Base-by-base conservation (phyloP, 257 asterid genomes). In the Solanum commersonii region DNA sequence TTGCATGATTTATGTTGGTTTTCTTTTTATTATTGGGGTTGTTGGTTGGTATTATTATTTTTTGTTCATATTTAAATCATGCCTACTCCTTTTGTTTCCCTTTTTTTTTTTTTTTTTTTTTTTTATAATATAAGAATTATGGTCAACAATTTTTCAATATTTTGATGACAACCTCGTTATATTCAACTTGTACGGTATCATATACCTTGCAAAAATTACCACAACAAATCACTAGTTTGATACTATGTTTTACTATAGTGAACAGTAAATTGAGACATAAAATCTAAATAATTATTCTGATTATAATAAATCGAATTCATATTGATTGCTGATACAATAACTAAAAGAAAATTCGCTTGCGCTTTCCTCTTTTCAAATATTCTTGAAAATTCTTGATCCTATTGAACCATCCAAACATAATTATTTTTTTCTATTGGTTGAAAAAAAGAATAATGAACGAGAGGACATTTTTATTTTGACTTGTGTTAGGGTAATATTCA, bases 261-360 rank as follows among this genome's bases (percentile, higher is more conserved):
- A 74, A 22, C 0, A 20, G 31, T 35, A 7, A 1, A 22, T 35
- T 3, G 10, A 10, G 1, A 74, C 10, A 10, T 22, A 6, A 74
- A 22, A 22, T 74, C 0, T 3, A 5, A 22, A 74, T 2, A 22
- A 74, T 0, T 3, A 1, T 7, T 35, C 0, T 12, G 9, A 20
- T 22, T 14, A 22, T 35, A 74, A 35, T 35, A 20, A 10, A 73
- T 73, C 5, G 0, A 73, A 73, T 20, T 10, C 2, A 73, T 73
- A 2, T 0, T 18, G 27, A 33, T 18, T 40, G 49, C 1, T 42
- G 0, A 40, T 42, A 11, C 40, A 29, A 18, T 0, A 72, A 33
- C 27, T 34, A 72, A 73, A 73, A 34, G 18, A 6, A 34, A 73
- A 73, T 18, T 73, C 8, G 0, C 5, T 34, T 20, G 3, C 0